Evolutionary conservation across 83 land plant genomes (phyloP), one percentile per base, ranked within the genome.

Genomic region (Larix sibirica): DNA sequence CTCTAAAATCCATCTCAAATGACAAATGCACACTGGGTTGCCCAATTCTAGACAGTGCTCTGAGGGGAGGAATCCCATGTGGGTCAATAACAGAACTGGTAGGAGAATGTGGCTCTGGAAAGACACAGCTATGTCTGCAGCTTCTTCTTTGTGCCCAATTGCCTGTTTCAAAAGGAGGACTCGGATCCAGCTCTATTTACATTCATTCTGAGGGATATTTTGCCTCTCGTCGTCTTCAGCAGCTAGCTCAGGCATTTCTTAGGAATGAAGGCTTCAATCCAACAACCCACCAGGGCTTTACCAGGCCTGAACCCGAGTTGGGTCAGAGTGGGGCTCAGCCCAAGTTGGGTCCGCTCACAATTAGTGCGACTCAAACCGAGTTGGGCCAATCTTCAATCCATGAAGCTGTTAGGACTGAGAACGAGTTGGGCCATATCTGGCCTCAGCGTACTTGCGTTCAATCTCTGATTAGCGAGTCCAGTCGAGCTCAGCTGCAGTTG

Each of bases 81-180:
- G 89, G 90, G 84, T 83, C 90, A 70, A 60, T 92, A 14, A 92
- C 96, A 67, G 96, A 94, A 82, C 81, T 94, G 38, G 93, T 89
- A 40, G 88, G 91, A 77, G 96, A 94, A 80, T 86, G 90, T 87
- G 93, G 89, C 70, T 80, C 86, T 75, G 96, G 89, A 62, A 94
- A 94, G 87, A 94, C 96, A 79, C 96, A 92, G 56, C 67, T 92
- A 63, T 91, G 86, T 64, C 89, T 94, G 84, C 96, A 94, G 81
- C 88, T 92, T 84, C 83, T 90, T 66, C 91, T 94, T 82, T 64
- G 83, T 80, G 90, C 91, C 60, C 95, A 92, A 82, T 83, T 88
- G 62, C 92, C 93, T 47, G 16, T 65, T 64, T 85, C 90, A 62
- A 60, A 6, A n/a, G 96, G 96, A 74, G 96, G 96, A 21, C 90